phyloP scores from a whole-genome alignment of 805 yeast species.

The Komagataella phaffii region DNA sequence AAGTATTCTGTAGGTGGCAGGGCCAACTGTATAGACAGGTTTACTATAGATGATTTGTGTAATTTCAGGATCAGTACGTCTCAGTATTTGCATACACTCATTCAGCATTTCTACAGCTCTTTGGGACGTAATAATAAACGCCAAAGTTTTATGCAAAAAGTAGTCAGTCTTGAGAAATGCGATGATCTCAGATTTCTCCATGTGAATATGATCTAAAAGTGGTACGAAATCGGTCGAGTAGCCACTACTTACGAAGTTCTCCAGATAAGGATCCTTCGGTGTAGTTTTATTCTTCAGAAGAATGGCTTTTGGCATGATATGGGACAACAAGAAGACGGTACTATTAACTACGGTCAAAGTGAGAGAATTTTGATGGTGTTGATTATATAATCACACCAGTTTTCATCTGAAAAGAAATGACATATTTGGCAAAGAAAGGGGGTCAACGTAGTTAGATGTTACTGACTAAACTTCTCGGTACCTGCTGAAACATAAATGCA shows the following conservation, averaged over 20 bases:
- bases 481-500: neutral
- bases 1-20: slow-evolving; percentile 62
- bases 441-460: neutral
- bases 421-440: neutral
- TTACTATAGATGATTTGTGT: slow-evolving; percentile 24
- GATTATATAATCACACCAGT: neutral
- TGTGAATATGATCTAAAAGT: slow-evolving; percentile 50
- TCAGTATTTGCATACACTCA: slow-evolving; percentile 9
- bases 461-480: too few species aligned
- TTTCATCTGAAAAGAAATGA: neutral
- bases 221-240: slow-evolving; percentile 53
- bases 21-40: slow-evolving; percentile 81
- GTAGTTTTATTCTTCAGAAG: slow-evolving; percentile 61
- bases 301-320: slow-evolving; percentile 17
- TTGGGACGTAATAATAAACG: slow-evolving; percentile 76
- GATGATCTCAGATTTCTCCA: slow-evolving; percentile 31
- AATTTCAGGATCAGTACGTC: slow-evolving; percentile 7
- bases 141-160: slow-evolving; percentile 26
- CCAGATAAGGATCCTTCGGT: slow-evolving; percentile 56
- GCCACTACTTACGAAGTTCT: slow-evolving; percentile 20
- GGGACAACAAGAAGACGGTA: neutral
- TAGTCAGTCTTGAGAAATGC: slow-evolving; percentile 26
- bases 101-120: slow-evolving; percentile 77
- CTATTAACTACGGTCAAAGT: neutral
- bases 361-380: neutral